phyloP scores from a whole-genome alignment of 768 basidiomycete genomes.

The Myochromella boudieri region DNA sequence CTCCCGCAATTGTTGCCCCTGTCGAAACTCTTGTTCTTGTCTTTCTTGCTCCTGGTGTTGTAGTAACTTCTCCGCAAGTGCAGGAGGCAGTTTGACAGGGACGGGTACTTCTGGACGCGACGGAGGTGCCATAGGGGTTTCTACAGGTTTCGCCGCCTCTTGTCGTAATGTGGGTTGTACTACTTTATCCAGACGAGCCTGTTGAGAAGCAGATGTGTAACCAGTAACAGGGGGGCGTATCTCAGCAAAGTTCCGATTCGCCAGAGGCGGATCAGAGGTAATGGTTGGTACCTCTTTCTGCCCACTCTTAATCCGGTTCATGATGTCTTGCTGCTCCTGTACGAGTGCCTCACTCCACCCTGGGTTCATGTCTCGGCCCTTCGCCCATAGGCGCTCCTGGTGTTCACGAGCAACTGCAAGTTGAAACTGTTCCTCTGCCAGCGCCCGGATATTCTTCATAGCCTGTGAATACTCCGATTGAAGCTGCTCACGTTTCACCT shows the following conservation, averaged over 20 bases:
- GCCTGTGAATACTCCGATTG: conserved; percentile 35
- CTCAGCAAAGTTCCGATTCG: too few species aligned
- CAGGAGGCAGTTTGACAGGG: not conserved
- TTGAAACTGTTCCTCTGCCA: conserved; percentile 48
- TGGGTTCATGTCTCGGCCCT: conserved; percentile 31
- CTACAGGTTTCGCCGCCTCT: too few species aligned
- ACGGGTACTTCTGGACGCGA: conserved; percentile 1
- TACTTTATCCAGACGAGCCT: too few species aligned
- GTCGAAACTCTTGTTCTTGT: conserved; percentile 9
- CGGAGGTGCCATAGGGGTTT: not conserved
- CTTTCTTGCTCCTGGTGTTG: too few species aligned
- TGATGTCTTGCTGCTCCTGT: conserved; percentile 41
- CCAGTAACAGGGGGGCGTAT: too few species aligned
- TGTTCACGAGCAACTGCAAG: conserved; percentile 46
- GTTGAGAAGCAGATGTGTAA: too few species aligned
- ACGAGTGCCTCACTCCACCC: conserved; percentile 29
- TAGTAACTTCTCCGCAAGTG: conserved; percentile 11
- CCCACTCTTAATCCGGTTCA: conserved; percentile 40
- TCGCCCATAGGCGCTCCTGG: conserved; percentile 48
- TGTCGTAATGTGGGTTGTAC: too few species aligned
- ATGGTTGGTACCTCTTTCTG: conserved; percentile 13
- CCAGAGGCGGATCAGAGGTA: conserved; percentile 5
- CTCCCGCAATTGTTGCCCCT: conserved; percentile 6
- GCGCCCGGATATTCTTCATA: conserved; percentile 41
- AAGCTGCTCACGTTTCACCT: conserved; percentile 32